Conservation (phyloP, 352 stramenopile species). For the Globisporangium megalacanthum region DNA sequence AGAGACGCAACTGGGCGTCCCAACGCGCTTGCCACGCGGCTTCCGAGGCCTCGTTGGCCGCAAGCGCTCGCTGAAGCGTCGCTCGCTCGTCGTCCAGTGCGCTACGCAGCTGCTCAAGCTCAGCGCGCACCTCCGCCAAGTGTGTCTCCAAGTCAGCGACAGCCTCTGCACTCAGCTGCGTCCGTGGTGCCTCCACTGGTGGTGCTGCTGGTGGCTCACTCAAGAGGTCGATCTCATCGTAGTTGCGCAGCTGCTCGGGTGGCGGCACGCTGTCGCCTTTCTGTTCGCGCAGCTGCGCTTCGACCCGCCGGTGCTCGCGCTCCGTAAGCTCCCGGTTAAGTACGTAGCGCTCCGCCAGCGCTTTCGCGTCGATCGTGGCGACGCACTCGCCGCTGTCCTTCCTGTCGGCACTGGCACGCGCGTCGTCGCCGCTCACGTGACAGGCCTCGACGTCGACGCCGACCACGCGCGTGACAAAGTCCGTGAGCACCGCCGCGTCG, state of each 20-base stretch:
- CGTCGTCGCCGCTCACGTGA: slow-evolving; percentile 16
- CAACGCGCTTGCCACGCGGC: slow-evolving; percentile 11
- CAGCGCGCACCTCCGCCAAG: slow-evolving; percentile 8
- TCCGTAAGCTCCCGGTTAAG: slow-evolving; percentile 38
- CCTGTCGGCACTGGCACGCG: background rate
- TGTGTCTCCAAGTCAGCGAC: slow-evolving; percentile 9
- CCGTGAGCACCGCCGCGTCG: slow-evolving; percentile 36
- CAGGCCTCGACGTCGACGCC: slow-evolving; percentile 64
- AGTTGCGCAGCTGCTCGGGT: slow-evolving; percentile 19
- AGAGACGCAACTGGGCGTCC: slow-evolving; percentile 6
- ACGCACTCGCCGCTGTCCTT: background rate
- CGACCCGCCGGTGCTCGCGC: slow-evolving; percentile 23
- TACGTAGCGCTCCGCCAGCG: slow-evolving; percentile 43
- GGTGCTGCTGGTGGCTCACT: slow-evolving; percentile 10
- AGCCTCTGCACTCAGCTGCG: background rate
- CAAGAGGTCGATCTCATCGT: slow-evolving; percentile 59
- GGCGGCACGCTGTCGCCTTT: background rate
- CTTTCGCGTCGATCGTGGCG: slow-evolving; percentile 38
- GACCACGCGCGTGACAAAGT: slow-evolving; percentile 62
- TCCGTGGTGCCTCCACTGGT: background rate
- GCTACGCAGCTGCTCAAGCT: slow-evolving; percentile 14
- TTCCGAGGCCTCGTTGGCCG: slow-evolving; percentile 7
- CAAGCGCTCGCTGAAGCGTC: slow-evolving; percentile 17
- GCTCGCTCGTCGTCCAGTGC: slow-evolving; percentile 10
- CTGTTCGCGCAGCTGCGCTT: slow-evolving; percentile 12